Percentiles rank a stretch among this genome's conserved stretches.
Conservation (phyloP, 345 rosid genomes). For the Hypericum androsaemum region DNA sequence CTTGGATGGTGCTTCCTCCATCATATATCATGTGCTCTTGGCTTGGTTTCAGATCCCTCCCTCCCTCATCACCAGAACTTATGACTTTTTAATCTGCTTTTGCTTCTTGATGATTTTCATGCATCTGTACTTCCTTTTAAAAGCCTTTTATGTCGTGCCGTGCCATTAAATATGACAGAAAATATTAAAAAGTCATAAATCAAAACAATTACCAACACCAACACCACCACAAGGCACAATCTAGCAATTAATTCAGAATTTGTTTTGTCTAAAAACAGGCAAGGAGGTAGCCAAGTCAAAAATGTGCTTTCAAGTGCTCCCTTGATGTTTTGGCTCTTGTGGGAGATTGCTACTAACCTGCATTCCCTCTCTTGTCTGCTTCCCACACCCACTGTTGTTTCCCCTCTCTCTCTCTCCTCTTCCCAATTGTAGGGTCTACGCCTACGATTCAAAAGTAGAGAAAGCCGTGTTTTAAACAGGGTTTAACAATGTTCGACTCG, state of each 20-base stretch:
- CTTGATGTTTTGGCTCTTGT: no score
- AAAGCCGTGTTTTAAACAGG: no score
- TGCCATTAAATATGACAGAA: no score
- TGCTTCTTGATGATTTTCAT: slow-evolving; percentile 5
- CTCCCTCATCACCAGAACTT: slow-evolving; percentile 17
- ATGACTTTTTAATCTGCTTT: slow-evolving; percentile 18
- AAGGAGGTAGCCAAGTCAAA: no score
- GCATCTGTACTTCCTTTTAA: slow-evolving; percentile 24
- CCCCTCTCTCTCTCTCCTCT: background rate
- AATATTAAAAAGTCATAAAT: no score
- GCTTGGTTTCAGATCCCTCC: no score
- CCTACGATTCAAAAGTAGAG: slow-evolving; percentile 19
- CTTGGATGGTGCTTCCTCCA: slow-evolving; percentile 13
- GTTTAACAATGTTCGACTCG: no score
- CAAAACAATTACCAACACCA: no score
- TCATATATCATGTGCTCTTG: slow-evolving; percentile 6
- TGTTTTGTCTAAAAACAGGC: no score
- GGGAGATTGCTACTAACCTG: background rate
- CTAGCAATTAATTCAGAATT: no score
- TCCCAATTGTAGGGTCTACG: slow-evolving; percentile 26
- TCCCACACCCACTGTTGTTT: slow-evolving; percentile 15
- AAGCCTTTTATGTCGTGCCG: slow-evolving; percentile 16
- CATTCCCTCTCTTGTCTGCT: slow-evolving; percentile 34
- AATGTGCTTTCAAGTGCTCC: no score
- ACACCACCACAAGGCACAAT: no score